phyloP scores from a whole-genome alignment of 441 rosid genomes.

The Syzygium syzygioides region DNA sequence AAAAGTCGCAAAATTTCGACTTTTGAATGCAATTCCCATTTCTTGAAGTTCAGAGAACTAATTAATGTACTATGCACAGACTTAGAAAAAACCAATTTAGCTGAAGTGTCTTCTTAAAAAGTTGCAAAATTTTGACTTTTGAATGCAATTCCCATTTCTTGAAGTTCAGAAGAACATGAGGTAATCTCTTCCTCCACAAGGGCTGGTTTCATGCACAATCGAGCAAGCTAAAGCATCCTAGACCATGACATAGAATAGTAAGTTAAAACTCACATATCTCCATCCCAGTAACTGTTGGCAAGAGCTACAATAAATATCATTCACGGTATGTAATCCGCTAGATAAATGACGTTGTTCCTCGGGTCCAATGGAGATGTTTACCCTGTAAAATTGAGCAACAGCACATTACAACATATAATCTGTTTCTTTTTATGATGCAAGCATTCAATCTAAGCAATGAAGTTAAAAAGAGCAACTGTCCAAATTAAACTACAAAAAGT shows the following conservation, averaged over 20 bases:
- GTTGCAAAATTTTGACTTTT: background rate
- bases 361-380: conserved; percentile 32
- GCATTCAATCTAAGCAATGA: background rate
- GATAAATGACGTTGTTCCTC: conserved; percentile 22
- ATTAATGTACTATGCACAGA: background rate
- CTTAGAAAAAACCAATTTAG: background rate
- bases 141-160: background rate
- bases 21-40: background rate
- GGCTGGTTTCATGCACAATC: background rate
- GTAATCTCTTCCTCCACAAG: background rate
- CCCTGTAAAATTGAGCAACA: conserved; percentile 19
- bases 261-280: conserved; percentile 33
- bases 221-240: background rate
- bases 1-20: background rate
- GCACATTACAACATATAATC: background rate
- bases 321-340: conserved; percentile 34
- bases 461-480: background rate
- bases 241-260: background rate
- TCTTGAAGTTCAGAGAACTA: background rate
- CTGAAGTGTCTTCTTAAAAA: background rate
- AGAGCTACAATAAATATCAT: conserved; percentile 40
- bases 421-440: background rate
- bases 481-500: background rate
- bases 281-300: conserved; percentile 38
- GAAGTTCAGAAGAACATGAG: background rate